Percentiles rank a stretch among this genome's conserved stretches.
Evolutionary conservation across 106 monocot species (phyloP).

Genomic region (Dendrobium officinale): DNA sequence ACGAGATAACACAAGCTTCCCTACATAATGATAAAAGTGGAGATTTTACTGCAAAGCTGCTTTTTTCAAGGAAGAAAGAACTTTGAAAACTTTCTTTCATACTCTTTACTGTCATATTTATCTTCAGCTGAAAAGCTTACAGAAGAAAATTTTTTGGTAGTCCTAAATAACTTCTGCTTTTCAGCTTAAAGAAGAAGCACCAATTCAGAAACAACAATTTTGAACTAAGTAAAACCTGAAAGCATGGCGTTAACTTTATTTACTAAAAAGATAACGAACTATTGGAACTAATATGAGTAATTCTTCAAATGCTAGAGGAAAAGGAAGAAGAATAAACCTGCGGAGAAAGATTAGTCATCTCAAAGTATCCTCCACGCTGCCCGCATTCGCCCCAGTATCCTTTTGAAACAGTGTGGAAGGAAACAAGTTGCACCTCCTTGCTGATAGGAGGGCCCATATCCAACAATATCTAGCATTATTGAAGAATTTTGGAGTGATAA

Average conservation of each 20-base stretch:
- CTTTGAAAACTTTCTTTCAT: too few relatives aligned
- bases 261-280: not conserved
- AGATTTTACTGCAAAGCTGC: too few relatives aligned
- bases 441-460: conserved; percentile 84
- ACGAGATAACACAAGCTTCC: too few relatives aligned
- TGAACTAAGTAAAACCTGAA: not conserved
- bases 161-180: not conserved
- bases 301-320: not conserved
- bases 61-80: too few relatives aligned
- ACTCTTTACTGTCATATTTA: too few relatives aligned
- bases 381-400: conserved; percentile 99
- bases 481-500: conserved; percentile 7
- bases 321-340: conserved; percentile 30
- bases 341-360: conserved; percentile 94
- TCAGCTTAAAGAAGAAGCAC: not conserved
- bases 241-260: not conserved
- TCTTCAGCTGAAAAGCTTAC: too few relatives aligned
- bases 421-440: conserved; percentile 89
- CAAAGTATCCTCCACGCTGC: conserved; percentile 98
- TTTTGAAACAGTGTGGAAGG: conserved; percentile 99
- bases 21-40: too few relatives aligned
- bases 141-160: too few relatives aligned
- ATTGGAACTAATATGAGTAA: not conserved
- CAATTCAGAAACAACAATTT: not conserved
- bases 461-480: conserved; percentile 58